Evolutionary conservation across 148 eudicot species (phyloP), one percentile per base, ranked within the genome.

Genomic region (Polygonum maritimum): DNA sequence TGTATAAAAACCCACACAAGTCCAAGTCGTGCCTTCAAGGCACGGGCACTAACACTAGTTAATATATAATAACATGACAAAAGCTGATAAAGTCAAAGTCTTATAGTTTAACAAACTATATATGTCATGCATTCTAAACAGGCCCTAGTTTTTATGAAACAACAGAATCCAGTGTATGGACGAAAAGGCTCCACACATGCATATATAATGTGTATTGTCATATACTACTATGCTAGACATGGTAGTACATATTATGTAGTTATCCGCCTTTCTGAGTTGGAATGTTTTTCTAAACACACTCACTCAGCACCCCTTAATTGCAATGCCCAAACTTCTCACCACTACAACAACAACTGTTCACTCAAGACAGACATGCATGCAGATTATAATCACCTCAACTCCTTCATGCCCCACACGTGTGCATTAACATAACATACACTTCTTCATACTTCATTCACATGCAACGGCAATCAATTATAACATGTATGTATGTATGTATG

Each of bases 331-430:
- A 35, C 71, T 4, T 19, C 71, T 67, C 71, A 16, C 8, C 70
- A 12, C 44, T 45, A 67, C 45, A 12, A 67, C 36, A 13, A 36
- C 44, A 35, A 15, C 71, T 67, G 71, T 67, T 38, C 71, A 67
- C 45, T 67, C 3, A 36, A 67, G 71, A 35, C 71, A 67, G 71
- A 67, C 44, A 38, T 67, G 71, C 71, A 67, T 26, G 31, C 31
- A 26, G 1, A 26, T 26, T 26, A 26, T 26, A 45, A 35, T 67
- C 15, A 67, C 71, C 71, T 67, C 21, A 67, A 38, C 71, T 63
- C 8, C 69, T 60, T 60, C 69, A 67, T 67, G 71, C 71, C 71
- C 71, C 71, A 67, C 71, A 67, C 71, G 71, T 67, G 71, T 67
- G 71, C 71, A 67, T 67, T 67, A 5, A 22, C 71, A 67, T 44